A percentile compares a stretch with the other conserved stretches of the same genome.
phyloP scores from a whole-genome alignment of 2,329 filamentous ascomycete genomes.

The Ophiostoma sp. region DNA sequence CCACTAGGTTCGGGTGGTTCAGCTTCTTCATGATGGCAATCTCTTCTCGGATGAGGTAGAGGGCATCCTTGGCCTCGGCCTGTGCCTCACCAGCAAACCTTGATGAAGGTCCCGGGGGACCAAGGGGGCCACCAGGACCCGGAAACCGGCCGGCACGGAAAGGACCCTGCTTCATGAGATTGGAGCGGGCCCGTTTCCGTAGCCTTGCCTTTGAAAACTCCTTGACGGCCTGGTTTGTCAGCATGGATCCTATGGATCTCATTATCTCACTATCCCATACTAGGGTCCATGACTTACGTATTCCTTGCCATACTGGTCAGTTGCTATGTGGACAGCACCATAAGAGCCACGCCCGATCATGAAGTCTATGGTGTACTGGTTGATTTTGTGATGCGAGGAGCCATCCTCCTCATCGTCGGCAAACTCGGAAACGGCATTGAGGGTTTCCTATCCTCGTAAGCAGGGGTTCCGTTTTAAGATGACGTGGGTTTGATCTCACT shows the following conservation, averaged over 20 bases:
- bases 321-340: slow-evolving; percentile 85
- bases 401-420: slow-evolving; percentile 82
- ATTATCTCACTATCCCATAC: too few relatives aligned
- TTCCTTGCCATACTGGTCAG: slow-evolving; percentile 88
- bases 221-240: slow-evolving; percentile 73
- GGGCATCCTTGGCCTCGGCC: slow-evolving; percentile 66
- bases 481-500: slow-evolving; percentile 24
- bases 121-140: slow-evolving; percentile 36
- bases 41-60: slow-evolving; percentile 90
- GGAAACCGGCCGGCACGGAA: slow-evolving; percentile 52
- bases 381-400: slow-evolving; percentile 78
- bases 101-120: slow-evolving; percentile 34
- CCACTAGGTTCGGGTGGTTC: slow-evolving; percentile 90
- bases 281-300: slow-evolving; percentile 62
- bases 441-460: slow-evolving; percentile 68
- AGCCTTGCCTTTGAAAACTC: slow-evolving; percentile 94
- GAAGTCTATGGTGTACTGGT: slow-evolving; percentile 90
- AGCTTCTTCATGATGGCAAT: slow-evolving; percentile 99
- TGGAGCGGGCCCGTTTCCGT: slow-evolving; percentile 85
- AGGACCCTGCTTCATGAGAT: slow-evolving; percentile 65
- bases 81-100: slow-evolving; percentile 43
- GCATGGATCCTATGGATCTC: slow-evolving; percentile 7
- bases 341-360: slow-evolving; percentile 98
- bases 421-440: slow-evolving; percentile 86
- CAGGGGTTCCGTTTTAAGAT: background rate